Evolutionary conservation across 192 early-diverging fungal genomes (phyloP), one percentile per base, ranked within the genome.

Genomic region (Coemansia pectinata): DNA sequence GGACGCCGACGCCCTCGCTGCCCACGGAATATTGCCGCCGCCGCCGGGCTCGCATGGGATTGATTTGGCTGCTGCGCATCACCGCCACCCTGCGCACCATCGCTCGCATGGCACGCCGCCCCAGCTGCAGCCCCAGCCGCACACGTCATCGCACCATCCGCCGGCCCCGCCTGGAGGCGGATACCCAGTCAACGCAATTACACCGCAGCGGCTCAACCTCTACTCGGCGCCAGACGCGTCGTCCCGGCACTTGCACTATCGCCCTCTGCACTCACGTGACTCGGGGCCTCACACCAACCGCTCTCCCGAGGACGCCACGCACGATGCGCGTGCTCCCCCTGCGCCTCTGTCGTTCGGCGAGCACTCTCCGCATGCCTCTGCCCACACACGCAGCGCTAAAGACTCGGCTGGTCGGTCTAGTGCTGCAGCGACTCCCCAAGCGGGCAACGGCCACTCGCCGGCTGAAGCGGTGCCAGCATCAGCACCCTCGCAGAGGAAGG

Each of bases 121-220:
- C 59, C 59, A n/a, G 7, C 59, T 23, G 23, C 59, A 23, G 34
- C 10, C 36, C 19, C 59, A 61, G 36, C 36, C 36, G 5, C 59
- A 39, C 59, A 25, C 55, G 29, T 23, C 55, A 25, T 14, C 52
- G 38, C 65, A 27, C 29, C 66, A 60, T 1, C 59, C 34, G 59
- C 65, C 25, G 5, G 59, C 67, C n/a, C 40, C 64, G 23, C 63
- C 39, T 21, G 63, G 69, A 14, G 59, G 33, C 0, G 70, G 39
- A 7, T 78, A 78, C 64, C 75, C 80, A 0, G 76, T 83, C 31
- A 83, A 69, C 42, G 76, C 80, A 15, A 83, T 83, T 29, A 83
- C 80, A 23, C 80, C 80, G 15, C 80, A 83, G 70, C 76, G 77
- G 15, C 77, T 84, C 42, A 84, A 76, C 59, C 74, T 78, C 11